These are phyloP conservation scores for Athelia psychrophila DNA, from an alignment of 1,284 basidiomycete species.

Conservation along the genomic window DNA sequence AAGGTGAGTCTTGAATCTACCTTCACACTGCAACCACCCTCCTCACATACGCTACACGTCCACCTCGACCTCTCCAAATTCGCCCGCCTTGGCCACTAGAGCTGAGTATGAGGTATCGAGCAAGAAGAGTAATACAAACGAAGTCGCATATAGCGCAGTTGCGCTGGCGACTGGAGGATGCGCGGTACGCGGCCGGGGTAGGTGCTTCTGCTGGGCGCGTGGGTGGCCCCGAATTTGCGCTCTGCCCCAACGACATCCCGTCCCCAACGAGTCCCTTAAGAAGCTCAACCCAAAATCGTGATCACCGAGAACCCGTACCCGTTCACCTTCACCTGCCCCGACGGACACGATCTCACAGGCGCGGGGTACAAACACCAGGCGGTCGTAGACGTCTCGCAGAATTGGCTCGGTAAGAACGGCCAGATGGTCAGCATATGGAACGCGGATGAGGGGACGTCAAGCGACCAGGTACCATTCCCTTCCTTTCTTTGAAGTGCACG, in stretches of 20 bases:
- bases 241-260: slow-evolving; percentile 61
- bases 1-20: too few species aligned
- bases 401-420: slow-evolving; percentile 33
- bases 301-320: slow-evolving; percentile 60
- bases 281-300: slow-evolving; percentile 33
- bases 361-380: slow-evolving; percentile 42
- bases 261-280: slow-evolving; percentile 37
- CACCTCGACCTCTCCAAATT: too few species aligned
- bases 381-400: slow-evolving; percentile 42
- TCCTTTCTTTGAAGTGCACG: too few species aligned
- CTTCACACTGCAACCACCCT: too few species aligned
- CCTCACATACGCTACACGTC: too few species aligned
- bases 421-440: slow-evolving; percentile 56
- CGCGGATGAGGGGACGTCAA: slow-evolving; percentile 65
- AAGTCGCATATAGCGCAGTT: too few species aligned
- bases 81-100: too few species aligned
- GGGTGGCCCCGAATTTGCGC: slow-evolving; percentile 53
- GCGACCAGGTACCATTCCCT: slow-evolving; percentile 43
- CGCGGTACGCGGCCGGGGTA: too few species aligned
- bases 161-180: too few species aligned
- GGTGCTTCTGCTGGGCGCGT: too few species aligned
- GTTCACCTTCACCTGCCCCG: slow-evolving; percentile 54
- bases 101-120: too few species aligned
- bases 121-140: too few species aligned
- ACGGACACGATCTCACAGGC: slow-evolving; percentile 31